phyloP scores from a whole-genome alignment of 1,284 basidiomycete genomes.

The Peniophora sp. region DNA sequence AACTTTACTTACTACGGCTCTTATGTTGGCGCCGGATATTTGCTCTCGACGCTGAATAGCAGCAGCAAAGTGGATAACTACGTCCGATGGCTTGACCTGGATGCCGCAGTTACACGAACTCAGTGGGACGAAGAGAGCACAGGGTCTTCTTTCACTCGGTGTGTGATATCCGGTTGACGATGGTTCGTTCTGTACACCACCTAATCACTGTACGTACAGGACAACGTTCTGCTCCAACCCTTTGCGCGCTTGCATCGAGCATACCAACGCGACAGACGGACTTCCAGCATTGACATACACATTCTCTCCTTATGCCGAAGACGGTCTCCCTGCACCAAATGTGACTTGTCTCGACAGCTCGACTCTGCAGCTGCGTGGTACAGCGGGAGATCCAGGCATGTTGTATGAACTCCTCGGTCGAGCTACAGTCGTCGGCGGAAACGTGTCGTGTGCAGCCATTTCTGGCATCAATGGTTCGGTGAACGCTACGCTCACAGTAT shows the following conservation, averaged over 20 bases:
- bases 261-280: slow-evolving; percentile 30
- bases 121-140: slow-evolving; percentile 46
- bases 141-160: slow-evolving; percentile 36
- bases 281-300: slow-evolving; percentile 40
- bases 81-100: slow-evolving; percentile 61
- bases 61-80: slow-evolving; percentile 39
- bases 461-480: slow-evolving; percentile 7
- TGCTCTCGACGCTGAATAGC: slow-evolving; percentile 42
- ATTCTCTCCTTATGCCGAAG: slow-evolving; percentile 39
- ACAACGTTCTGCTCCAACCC: slow-evolving; percentile 67
- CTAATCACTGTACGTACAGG: slow-evolving; percentile 25
- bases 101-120: slow-evolving; percentile 47
- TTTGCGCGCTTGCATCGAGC: slow-evolving; percentile 49
- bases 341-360: slow-evolving; percentile 51
- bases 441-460: slow-evolving; percentile 26
- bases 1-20: slow-evolving; percentile 62
- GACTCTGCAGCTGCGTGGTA: slow-evolving; percentile 50
- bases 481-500: slow-evolving; percentile 51
- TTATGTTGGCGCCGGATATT: slow-evolving; percentile 57
- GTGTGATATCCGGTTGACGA: slow-evolving; percentile 7
- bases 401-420: slow-evolving; percentile 57
- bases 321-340: slow-evolving; percentile 45
- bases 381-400: slow-evolving; percentile 52
- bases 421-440: slow-evolving; percentile 23
- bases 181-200: neutral